Conservation (phyloP, 805 yeast genomes). For the Ogataea glucozyma region DNA sequence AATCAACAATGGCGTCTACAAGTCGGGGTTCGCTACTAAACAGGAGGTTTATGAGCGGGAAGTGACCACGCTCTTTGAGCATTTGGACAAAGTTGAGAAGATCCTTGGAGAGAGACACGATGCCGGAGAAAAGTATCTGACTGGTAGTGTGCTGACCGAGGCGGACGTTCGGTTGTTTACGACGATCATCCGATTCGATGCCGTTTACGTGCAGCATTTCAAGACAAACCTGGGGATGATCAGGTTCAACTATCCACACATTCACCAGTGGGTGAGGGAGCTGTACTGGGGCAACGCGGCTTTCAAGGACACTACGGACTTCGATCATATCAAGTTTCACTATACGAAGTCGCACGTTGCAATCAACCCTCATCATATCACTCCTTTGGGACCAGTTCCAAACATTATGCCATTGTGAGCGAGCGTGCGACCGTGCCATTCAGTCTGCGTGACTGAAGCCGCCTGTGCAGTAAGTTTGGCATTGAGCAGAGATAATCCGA, state of each 20-base stretch:
- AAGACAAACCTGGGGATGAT: constrained; percentile 86
- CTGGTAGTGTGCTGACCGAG: constrained; percentile 75
- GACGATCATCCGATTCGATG: constrained; percentile 87
- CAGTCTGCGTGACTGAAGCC: no score
- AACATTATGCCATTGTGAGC: constrained; percentile 61
- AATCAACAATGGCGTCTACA: constrained; percentile 92
- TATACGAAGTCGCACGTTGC: constrained; percentile 82
- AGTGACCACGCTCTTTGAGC: constrained; percentile 60
- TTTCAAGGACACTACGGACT: constrained; percentile 76
- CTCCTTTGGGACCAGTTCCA: constrained; percentile 89
- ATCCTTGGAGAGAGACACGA: constrained; percentile 50
- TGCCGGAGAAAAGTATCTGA: constrained; percentile 42
- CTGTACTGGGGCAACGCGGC: constrained; percentile 76
- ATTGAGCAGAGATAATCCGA: no score
- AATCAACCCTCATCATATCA: constrained; percentile 80
- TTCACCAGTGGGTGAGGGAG: constrained; percentile 78
- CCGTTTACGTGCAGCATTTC: constrained; percentile 93
- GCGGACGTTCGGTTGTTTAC: constrained; percentile 88
- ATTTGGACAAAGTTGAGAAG: constrained; percentile 69
- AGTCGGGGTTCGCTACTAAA: constrained; percentile 82
- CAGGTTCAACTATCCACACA: constrained; percentile 72
- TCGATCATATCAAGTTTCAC: constrained; percentile 88
- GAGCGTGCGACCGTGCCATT: no score
- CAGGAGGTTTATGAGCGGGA: constrained; percentile 80
- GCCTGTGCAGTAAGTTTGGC: no score